A percentile compares a stretch with the other conserved stretches of the same genome.
phyloP scores from a whole-genome alignment of 805 yeast genomes.

The Groenewaldozyma salmanticensis region DNA sequence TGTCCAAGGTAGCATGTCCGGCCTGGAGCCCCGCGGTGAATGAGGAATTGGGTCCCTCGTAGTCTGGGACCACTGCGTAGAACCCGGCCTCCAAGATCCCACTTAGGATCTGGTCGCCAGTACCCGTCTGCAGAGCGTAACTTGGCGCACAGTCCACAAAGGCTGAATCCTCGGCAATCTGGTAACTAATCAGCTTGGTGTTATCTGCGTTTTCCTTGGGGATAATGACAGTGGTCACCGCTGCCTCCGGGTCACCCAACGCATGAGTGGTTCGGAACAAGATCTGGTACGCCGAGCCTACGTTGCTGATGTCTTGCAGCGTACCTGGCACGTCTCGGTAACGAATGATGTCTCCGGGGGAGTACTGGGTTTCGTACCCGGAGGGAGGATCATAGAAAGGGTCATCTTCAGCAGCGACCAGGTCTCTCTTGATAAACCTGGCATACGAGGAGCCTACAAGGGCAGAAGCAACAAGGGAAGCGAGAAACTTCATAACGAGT shows the following conservation, averaged over 20 bases:
- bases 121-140: conserved; percentile 13
- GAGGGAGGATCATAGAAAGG: conserved; percentile 16
- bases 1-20: conserved; percentile 22
- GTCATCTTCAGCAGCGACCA: conserved; percentile 13
- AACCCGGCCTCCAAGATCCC: conserved; percentile 12
- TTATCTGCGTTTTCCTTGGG: conserved; percentile 13
- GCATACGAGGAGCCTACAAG: no score
- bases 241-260: conserved; percentile 19
- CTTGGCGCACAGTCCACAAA: conserved; percentile 23
- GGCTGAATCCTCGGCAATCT: conserved; percentile 22
- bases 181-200: conserved; percentile 19
- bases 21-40: conserved; percentile 21
- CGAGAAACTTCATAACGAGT: no score
- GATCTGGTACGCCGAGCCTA: conserved; percentile 17
- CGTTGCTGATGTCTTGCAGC: conserved; percentile 4
- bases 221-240: conserved; percentile 22
- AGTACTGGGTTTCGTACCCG: conserved; percentile 9
- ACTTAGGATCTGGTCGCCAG: conserved; percentile 8
- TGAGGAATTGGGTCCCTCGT: conserved; percentile 23
- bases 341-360: conserved; percentile 2
- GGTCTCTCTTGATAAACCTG: no score
- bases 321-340: conserved; percentile 1
- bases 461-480: no score
- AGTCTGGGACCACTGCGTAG: conserved; percentile 19
- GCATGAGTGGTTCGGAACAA: conserved; percentile 19